These are phyloP conservation scores for Sicyos edulis DNA, from an alignment of 306 rosid species.

Conservation along the genomic window DNA sequence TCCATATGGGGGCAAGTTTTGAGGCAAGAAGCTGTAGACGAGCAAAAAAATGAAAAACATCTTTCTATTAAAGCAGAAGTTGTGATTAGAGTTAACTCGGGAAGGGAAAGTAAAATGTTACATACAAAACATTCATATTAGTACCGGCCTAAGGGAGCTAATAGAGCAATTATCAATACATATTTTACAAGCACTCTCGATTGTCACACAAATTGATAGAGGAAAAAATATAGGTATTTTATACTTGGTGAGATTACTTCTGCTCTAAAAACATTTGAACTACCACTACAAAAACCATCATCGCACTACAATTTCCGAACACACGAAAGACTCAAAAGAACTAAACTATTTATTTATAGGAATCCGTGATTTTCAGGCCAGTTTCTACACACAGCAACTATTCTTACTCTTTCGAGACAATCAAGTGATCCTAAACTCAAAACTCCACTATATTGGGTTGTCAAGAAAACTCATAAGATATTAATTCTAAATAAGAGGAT, in stretches of 20 bases:
- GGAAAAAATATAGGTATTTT: neutral
- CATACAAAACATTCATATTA: neutral
- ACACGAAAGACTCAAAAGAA: neutral
- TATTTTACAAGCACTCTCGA: neutral
- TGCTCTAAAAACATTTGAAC: neutral
- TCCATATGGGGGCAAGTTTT: too few species aligned
- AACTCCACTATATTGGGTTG: too few species aligned
- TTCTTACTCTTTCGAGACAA: too few species aligned
- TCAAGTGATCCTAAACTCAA: too few species aligned
- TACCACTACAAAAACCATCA: neutral
- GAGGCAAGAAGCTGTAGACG: too few species aligned
- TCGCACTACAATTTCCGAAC: neutral
- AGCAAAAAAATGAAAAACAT: too few species aligned
- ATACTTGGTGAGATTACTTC: neutral
- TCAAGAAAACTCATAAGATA: too few species aligned
- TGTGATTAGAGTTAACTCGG: neutral
- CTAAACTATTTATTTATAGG: too few species aligned
- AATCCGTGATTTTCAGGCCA: too few species aligned
- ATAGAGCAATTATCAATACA: neutral
- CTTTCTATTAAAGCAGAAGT: neutral
- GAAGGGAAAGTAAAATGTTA: neutral
- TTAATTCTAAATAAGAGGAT: too few species aligned
- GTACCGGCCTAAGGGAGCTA: neutral
- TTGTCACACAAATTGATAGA: neutral
- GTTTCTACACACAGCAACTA: too few species aligned